These are phyloP conservation scores for Fusarium vanettenii DNA, from an alignment of 2,329 filamentous ascomycete species.

Conservation along the genomic window DNA sequence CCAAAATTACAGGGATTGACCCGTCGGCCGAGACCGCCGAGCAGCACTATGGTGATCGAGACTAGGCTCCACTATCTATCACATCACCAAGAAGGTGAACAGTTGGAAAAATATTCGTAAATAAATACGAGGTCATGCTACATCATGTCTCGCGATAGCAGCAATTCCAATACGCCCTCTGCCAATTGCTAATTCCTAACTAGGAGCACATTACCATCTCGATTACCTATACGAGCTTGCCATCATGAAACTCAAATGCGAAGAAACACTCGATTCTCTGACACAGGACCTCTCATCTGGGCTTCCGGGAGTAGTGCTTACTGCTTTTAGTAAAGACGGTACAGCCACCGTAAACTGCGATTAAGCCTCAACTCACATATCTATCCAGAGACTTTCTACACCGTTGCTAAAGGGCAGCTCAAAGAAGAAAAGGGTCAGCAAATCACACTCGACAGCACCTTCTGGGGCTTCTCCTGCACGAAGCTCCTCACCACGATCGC, in stretches of 20 bases:
- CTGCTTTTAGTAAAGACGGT: constrained; percentile 2
- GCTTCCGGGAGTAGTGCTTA: constrained; percentile 6
- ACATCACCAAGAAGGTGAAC: background rate
- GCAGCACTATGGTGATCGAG: background rate
- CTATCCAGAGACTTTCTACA: background rate
- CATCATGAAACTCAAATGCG: background rate
- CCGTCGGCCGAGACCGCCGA: constrained; percentile 1
- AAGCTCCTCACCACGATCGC: constrained; percentile 7
- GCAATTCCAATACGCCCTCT: background rate
- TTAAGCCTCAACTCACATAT: background rate
- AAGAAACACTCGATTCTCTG: background rate
- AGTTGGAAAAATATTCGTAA: background rate
- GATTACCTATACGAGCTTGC: background rate
- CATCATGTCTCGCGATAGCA: background rate
- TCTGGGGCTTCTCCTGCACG: constrained; percentile 7
- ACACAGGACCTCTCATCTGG: background rate
- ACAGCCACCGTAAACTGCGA: background rate
- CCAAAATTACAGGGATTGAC: background rate
- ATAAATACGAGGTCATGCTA: background rate
- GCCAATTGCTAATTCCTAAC: background rate
- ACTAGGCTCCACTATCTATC: background rate
- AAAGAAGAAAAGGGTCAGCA: background rate
- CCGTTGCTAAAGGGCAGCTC: background rate
- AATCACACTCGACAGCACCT: constrained; percentile 1
- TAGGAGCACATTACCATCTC: background rate